Conservation (phyloP, 2,329 filamentous ascomycete genomes). For the Fusarium sulawesiense region DNA sequence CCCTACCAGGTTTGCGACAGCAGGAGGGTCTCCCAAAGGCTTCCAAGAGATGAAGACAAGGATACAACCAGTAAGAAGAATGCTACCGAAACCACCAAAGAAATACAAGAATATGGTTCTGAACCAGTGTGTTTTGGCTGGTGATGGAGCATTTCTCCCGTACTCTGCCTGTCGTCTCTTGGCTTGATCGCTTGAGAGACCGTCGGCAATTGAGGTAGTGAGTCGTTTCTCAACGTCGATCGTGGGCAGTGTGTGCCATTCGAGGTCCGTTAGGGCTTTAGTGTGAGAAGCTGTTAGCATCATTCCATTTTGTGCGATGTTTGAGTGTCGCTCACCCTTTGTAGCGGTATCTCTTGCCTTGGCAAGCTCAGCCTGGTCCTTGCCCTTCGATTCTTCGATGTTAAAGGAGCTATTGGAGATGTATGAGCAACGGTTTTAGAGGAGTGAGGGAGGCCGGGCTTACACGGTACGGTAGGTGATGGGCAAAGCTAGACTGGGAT, state of each 20-base stretch:
- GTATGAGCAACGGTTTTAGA: background rate
- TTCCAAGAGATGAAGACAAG: conserved; percentile 19
- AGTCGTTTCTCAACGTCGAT: conserved; percentile 15
- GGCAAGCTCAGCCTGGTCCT: conserved; percentile 1
- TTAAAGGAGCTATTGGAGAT: background rate
- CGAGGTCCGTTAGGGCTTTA: conserved; percentile 8
- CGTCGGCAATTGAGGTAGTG: background rate
- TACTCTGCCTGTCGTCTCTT: background rate
- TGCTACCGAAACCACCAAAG: conserved; percentile 15
- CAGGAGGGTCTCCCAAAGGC: conserved; percentile 4
- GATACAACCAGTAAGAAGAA: background rate
- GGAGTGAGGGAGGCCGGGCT: rapidly evolving
- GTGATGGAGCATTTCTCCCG: conserved; percentile 10
- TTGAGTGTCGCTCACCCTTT: background rate
- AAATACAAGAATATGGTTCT: conserved; percentile 16
- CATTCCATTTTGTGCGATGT: rapidly evolving
- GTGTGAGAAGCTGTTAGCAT: rapidly evolving
- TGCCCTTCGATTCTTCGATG: conserved; percentile 21
- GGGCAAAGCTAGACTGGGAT: conserved; percentile 1
- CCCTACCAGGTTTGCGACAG: conserved; percentile 9
- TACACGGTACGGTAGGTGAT: conserved; percentile 6
- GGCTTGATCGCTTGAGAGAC: conserved; percentile 4
- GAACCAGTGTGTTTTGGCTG: conserved; percentile 11
- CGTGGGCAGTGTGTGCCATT: conserved; percentile 6
- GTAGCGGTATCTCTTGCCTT: background rate